phyloP scores from a whole-genome alignment of 768 basidiomycete species.

The Wakefieldia striispora region DNA sequence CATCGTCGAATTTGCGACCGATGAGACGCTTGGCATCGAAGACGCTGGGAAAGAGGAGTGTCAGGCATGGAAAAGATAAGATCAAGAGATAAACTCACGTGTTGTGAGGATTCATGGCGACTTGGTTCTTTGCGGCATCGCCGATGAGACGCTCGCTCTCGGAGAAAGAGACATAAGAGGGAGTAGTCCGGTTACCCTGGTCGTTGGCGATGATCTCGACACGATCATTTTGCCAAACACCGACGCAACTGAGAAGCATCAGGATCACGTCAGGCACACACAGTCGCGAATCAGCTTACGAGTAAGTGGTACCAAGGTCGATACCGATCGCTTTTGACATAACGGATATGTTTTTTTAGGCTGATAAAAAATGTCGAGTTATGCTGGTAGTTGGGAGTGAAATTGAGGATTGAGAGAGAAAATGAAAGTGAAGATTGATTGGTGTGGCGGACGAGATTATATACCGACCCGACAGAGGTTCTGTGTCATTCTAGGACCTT shows the following conservation, averaged over 20 bases:
- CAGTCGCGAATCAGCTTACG: conserved; percentile 47
- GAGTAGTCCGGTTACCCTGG: conserved; percentile 93
- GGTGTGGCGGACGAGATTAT: conserved; percentile 18
- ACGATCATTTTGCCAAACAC: conserved; percentile 99
- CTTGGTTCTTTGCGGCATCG: conserved; percentile 98
- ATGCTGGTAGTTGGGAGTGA: background rate
- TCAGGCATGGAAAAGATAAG: conserved; percentile 2
- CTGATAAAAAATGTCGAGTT: conserved; percentile 10
- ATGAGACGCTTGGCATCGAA: conserved; percentile 99
- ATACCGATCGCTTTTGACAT: conserved; percentile 88
- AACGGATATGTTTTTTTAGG: conserved; percentile 6
- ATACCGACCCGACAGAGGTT: conserved; percentile 25
- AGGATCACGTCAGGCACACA: conserved; percentile 1
- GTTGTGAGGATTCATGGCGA: conserved; percentile 97
- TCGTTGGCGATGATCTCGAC: conserved; percentile 98
- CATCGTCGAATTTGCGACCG: conserved; percentile 85
- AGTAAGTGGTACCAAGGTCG: conserved; percentile 91
- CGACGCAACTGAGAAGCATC: conserved; percentile 74
- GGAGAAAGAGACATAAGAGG: conserved; percentile 94
- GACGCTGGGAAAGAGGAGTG: conserved; percentile 50
- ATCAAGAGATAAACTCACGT: conserved; percentile 42
- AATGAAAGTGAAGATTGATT: conserved; percentile 8
- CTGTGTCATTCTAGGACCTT: conserved; percentile 34
- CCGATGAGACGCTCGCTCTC: conserved; percentile 96
- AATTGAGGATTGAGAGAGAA: conserved; percentile 6